Evolutionary conservation across 257 asterid genomes (phyloP), one percentile per base, ranked within the genome.

Genomic region (Echites panduratus): DNA sequence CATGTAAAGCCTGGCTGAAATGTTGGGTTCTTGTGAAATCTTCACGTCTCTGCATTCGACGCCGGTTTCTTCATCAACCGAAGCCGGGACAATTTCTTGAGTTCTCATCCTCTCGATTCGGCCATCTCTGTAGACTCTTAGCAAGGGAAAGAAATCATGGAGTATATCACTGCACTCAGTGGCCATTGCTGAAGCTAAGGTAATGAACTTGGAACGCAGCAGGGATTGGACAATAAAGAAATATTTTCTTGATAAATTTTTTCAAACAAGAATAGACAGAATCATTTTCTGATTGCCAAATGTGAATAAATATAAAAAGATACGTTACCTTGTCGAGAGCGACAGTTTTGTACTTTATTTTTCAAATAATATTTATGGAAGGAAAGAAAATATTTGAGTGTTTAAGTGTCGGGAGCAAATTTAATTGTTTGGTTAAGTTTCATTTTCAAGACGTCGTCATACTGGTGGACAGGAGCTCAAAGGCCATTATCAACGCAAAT

Each of bases 1-100:
- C 1, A 82, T 74, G 84, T 79, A 83, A 24, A 89, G 62, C 63
- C 95, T 71, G 11, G 89, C 95, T 14, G 86, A 72, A 3, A 87
- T 29, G 26, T 71, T 66, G 44, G 41, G 56, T 9, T 80, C 59
- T 9, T 79, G 74, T 0, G 82, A 67, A 48, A 88, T 73, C 0
- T 22, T 50, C 62, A 85, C 79, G 75, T 89, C 95, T 66, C 84
- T 89, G 29, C 86, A 79, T 32, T 73, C 78, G 45, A 85, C 87
- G 4, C 85, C 87, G 13, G 95, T 87, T 40, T 67, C 73, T 40
- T 78, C 77, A 75, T 87, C 89, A 3, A 79, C 35, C 12, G 83
- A 71, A 12, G 91, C 66, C 4, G 86, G 82, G 9, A 68, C 75
- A 2, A 66, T 1, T 2, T 38, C 77, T 7, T 26, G 44, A 10